Conservation (phyloP, 371 early-diverging fungal species). For the Mortierella sp. region DNA sequence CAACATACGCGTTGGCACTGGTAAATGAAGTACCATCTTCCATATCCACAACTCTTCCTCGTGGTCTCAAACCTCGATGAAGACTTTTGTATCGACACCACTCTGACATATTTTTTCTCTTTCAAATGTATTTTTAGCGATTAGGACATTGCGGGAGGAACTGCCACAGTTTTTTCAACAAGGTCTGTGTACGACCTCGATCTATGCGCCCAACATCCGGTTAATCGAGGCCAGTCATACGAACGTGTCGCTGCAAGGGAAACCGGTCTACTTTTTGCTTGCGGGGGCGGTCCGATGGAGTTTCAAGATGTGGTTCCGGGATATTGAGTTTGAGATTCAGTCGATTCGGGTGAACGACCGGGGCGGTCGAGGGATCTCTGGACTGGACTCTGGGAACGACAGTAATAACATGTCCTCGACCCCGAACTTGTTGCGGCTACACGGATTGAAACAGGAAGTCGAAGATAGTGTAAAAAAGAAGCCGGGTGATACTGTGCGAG, state of each 20-base stretch:
- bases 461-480: neutral
- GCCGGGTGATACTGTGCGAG: neutral
- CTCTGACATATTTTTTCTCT: neutral
- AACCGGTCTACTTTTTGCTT: conserved; percentile 46
- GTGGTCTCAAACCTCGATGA: neutral
- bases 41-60: neutral
- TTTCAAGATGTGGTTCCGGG: conserved; percentile 57
- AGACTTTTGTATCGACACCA: neutral
- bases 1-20: conserved; percentile 42
- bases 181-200: conserved; percentile 41
- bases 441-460: neutral
- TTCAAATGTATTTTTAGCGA: conserved; percentile 12
- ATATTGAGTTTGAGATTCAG: conserved; percentile 53
- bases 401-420: neutral
- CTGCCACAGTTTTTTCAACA: conserved; percentile 47
- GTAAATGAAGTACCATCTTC: conserved; percentile 8
- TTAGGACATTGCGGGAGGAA: conserved; percentile 47
- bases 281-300: conserved; percentile 57
- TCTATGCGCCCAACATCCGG: conserved; percentile 46
- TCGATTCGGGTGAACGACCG: conserved; percentile 54
- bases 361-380: conserved; percentile 35
- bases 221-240: conserved; percentile 54
- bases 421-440: neutral
- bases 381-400: conserved; percentile 41
- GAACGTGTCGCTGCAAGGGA: conserved; percentile 48